Base-by-base conservation (phyloP, 1,139 yeast genomes). In the Suhomyces atakaporum region DNA sequence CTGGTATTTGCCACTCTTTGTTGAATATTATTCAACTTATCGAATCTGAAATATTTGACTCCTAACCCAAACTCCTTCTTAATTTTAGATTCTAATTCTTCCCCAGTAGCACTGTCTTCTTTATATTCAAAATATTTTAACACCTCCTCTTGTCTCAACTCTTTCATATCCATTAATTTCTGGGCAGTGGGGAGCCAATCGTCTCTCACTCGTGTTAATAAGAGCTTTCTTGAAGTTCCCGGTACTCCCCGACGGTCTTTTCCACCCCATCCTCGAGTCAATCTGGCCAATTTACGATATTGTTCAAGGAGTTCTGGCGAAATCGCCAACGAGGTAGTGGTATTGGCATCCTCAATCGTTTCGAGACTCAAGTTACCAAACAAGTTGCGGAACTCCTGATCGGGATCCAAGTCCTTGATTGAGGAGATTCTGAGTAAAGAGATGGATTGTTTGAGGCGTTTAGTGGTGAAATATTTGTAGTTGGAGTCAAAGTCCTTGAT, bases 191-290 rank as follows among this genome's bases (percentile, higher is more conserved):
- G 95, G 12, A 86, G 60, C 85, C 92, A 87, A 54, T 85, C 94
- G 45, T 85, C 90, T 54, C 84, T 76, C 27, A 88, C 79, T 50
- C 81, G 80, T 0, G 95, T 81, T 40, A 88, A 67, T 8, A 78
- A 67, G 34, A 86, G 61, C 47, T 83, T 83, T 44, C 89, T 70
- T 0, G 81, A 62, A 0, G 87, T 77, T 7, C 94, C 94, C 0
- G 95, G 90, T 5, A 85, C 77, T 9, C 79, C 66, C 34, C 84
- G 62, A 40, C 82, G 78, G 53, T 86, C 95, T 46, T 79, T 77
- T 0, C 95, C 95, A 32, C 89, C 83, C 94, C 95, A 87, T 14
- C 88, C 88, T 47, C 86, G 71, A 1, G 85, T 79, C 18, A 82
- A 60, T 40, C 79, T 71, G 8, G 84, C 79, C 45, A 84, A 46